Base-by-base conservation (phyloP, 1,284 basidiomycete species). In the Rhodofomes roseus region DNA sequence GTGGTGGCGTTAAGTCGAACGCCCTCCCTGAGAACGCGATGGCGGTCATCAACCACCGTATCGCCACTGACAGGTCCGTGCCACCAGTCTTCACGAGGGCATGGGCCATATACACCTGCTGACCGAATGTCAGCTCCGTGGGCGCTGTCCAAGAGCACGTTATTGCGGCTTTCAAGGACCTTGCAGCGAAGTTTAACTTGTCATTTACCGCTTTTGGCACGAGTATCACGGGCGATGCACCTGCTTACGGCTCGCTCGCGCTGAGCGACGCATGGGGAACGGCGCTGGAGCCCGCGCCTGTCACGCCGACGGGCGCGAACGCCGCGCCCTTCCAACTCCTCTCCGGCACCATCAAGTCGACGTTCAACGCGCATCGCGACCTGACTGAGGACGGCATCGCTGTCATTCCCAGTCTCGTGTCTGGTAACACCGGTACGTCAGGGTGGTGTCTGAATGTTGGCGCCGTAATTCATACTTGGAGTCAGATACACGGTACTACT, bases 1-100 rank as follows among this genome's bases (percentile, higher is more conserved):
- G 72, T 11, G 86, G 85, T 1, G 86, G 86, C 4, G 81, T 87
- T 54, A 88, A 87, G 71, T 74, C 77, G 44, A 87, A 86, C 59
- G 85, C 83, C 0, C 75, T 86, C 9, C 84, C 84, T 1, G 85
- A 86, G 66, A 73, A 74, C 22, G 81, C 78, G 0, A 77, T 73
- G 65, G 81, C 82, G 1, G 73, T 83, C 4, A 70, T 87, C 51
- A 86, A 88, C 67, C 82, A 80, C 64, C 76, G 79, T 12, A 77
- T 81, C 61, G 79, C 78, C 22, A 78, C 78, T 20, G 74, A 79
- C 44, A 78, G 76, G 75, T 77, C n/a, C 25, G 39, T 2, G 69
- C 56, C 31, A 25, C n/a, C 20, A 16, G 31, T 25, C 50, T 56
- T 22, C 39, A n/a, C n/a, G n/a, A n/a, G n/a, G 40, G 39, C 41